A percentile compares a stretch with the other conserved stretches of the same genome.
phyloP scores from a whole-genome alignment of 768 basidiomycete genomes.

The Tricholoma matsutake region DNA sequence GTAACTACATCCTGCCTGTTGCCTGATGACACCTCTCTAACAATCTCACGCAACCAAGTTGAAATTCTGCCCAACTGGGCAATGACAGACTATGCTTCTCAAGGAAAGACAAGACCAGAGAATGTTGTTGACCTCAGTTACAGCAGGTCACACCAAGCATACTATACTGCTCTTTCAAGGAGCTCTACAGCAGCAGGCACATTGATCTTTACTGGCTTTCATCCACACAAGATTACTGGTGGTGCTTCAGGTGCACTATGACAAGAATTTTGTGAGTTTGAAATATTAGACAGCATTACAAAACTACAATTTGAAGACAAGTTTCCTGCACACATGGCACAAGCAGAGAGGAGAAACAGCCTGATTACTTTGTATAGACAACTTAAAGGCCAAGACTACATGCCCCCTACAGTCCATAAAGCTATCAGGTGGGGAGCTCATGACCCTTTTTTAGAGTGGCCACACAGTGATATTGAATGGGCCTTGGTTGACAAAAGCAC shows the following conservation, averaged over 20 bases:
- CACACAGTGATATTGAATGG: neutral
- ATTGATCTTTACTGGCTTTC: conserved; percentile 26
- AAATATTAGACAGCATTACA: too few relatives aligned
- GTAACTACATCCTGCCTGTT: conserved; percentile 25
- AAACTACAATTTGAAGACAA: too few relatives aligned
- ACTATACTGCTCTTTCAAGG: neutral
- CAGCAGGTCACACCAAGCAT: neutral
- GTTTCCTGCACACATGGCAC: too few relatives aligned
- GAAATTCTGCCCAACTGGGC: neutral
- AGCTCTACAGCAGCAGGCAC: conserved; percentile 23
- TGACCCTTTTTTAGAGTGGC: conserved; percentile 5
- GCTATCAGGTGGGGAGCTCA: conserved; percentile 5
- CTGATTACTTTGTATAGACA: too few relatives aligned
- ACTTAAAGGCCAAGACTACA: too few relatives aligned
- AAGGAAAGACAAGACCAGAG: conserved; percentile 25
- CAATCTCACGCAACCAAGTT: neutral
- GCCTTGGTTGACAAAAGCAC: neutral
- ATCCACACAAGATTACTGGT: conserved; percentile 18
- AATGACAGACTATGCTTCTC: conserved; percentile 12
- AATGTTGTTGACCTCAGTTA: conserved; percentile 27
- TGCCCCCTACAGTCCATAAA: too few relatives aligned
- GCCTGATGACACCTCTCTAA: conserved; percentile 16
- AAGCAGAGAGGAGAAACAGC: too few relatives aligned
- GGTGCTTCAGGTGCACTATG: conserved; percentile 21
- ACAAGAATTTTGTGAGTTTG: too few relatives aligned